phyloP scores from a whole-genome alignment of 768 basidiomycete genomes.

The Xanthoconium purpureum region DNA sequence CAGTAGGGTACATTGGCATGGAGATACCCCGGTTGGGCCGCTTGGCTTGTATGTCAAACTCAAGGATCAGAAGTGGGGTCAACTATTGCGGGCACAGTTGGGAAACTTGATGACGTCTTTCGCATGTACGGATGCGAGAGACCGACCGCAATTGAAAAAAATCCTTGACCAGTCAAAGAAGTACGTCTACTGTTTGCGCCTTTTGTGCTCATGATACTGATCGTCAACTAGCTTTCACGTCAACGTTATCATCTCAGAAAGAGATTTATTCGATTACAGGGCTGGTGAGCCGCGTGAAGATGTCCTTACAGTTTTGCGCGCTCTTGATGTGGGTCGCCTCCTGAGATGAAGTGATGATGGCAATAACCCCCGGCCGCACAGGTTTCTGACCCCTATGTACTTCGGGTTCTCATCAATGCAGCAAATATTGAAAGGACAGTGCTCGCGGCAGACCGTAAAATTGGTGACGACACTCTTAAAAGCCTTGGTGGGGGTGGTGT shows the following conservation, averaged over 20 bases:
- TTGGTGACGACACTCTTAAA: conserved; percentile 55
- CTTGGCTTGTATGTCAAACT: conserved; percentile 77
- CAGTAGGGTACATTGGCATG: conserved; percentile 52
- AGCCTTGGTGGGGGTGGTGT: conserved; percentile 46
- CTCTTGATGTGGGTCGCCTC: conserved; percentile 59
- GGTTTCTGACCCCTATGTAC: conserved; percentile 72
- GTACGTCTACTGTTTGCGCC: conserved; percentile 41
- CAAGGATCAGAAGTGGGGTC: conserved; percentile 63
- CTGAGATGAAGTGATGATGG: background rate
- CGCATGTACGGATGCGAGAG: conserved; percentile 68
- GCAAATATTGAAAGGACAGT: conserved; percentile 67
- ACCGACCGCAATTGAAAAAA: conserved; percentile 53
- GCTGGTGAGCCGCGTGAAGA: conserved; percentile 63
- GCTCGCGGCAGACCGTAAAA: conserved; percentile 59
- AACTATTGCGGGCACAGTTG: conserved; percentile 62
- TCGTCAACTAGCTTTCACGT: conserved; percentile 39
- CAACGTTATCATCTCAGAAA: conserved; percentile 60
- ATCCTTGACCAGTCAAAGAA: conserved; percentile 59
- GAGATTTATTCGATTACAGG: conserved; percentile 79
- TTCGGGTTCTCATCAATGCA: conserved; percentile 79
- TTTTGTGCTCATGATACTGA: conserved; percentile 7
- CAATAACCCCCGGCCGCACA: conserved; percentile 29
- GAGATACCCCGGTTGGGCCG: conserved; percentile 71
- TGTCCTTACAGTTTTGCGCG: conserved; percentile 75
- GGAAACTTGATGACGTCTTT: conserved; percentile 60